Evolutionary conservation across 2,329 filamentous ascomycete genomes (phyloP).

Genomic region (Penicillium sp.): DNA sequence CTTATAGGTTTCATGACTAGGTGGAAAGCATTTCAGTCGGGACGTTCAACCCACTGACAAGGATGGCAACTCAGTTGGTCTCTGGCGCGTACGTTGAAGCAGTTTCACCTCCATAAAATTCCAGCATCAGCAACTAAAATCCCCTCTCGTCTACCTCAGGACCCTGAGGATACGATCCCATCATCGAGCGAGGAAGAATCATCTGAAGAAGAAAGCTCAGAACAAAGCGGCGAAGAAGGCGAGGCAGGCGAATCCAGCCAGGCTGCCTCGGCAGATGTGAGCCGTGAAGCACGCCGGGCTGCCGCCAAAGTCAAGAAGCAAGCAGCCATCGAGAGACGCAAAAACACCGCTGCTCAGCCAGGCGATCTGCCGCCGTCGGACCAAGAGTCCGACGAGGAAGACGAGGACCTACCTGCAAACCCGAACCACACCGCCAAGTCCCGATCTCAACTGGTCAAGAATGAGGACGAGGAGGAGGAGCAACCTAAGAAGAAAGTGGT

Average conservation of each 20-base stretch:
- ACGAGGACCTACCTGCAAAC: constrained; percentile 61
- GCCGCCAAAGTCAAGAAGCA: constrained; percentile 87
- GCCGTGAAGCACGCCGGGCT: constrained; percentile 80
- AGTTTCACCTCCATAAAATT: neutral
- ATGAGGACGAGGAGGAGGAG: constrained; percentile 53
- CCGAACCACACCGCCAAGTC: constrained; percentile 73
- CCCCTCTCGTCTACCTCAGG: constrained; percentile 19
- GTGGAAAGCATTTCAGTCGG: constrained; percentile 91
- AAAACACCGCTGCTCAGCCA: constrained; percentile 65
- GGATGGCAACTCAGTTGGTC: constrained; percentile 81
- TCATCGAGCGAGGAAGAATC: constrained; percentile 48
- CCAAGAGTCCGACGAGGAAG: constrained; percentile 33
- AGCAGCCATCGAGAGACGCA: constrained; percentile 73
- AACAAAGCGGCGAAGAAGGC: too few relatives aligned
- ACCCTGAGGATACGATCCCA: constrained; percentile 29
- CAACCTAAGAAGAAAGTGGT: constrained; percentile 37
- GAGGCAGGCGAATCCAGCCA: constrained; percentile 45
- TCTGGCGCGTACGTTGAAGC: constrained; percentile 64
- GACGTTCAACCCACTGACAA: constrained; percentile 82
- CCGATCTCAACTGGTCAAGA: constrained; percentile 63
- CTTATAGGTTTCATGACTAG: too few relatives aligned
- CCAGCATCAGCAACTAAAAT: neutral
- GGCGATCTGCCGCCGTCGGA: constrained; percentile 78
- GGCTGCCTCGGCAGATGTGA: constrained; percentile 50
- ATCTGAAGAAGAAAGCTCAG: too few relatives aligned